Evolutionary conservation across 495 filamentous ascomycete species (phyloP), one percentile per base, ranked within the genome.

Genomic region (Paragyromitra xinjiangensis): DNA sequence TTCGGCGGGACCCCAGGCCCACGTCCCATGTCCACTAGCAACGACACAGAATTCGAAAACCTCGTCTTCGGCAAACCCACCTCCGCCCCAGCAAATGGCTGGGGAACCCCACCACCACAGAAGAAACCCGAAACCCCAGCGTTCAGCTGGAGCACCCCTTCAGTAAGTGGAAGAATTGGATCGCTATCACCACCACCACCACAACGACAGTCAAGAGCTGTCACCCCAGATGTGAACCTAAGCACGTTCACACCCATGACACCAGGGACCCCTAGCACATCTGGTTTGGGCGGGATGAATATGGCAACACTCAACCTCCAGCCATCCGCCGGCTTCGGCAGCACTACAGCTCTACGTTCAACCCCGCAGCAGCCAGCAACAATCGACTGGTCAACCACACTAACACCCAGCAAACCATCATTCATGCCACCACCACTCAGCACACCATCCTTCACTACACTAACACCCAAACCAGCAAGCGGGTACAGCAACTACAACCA

Each of bases 21-120:
- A 4, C 14, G 26, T 14, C 58, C 62, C 5, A 73, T 39, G 26
- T 64, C 71, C 1, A 39, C 40, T 0, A 85, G 88, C 3, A 88
- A 84, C 12, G 89, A 91, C 75, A 87, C 89, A 64, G 93, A 93
- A 80, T 99, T 98, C 80, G 94, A 97, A 82, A 87, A 88, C 1
- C 88, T 99, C 22, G 94, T 99, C 14, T 91, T 94, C 80, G 95
- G 95, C 14, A 87, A 84, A 85, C 34, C 45, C 55, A 70, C 14
- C n/a, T 26, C 11, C 26, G 22, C 51, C 63, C 5, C 53, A 82
- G n/a, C 81, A 83, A 34, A 34, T 2, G 29, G 29, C 29, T 34
- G 29, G 29, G 29, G 29, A 34, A 16, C 63, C 83, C 1, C 56
- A 69, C 24, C 50, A 78, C 19, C 78, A 12, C 22, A 11, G 12